Conservation (phyloP, 2,329 filamentous ascomycete genomes). For the Pestalotiopsis sp. region DNA sequence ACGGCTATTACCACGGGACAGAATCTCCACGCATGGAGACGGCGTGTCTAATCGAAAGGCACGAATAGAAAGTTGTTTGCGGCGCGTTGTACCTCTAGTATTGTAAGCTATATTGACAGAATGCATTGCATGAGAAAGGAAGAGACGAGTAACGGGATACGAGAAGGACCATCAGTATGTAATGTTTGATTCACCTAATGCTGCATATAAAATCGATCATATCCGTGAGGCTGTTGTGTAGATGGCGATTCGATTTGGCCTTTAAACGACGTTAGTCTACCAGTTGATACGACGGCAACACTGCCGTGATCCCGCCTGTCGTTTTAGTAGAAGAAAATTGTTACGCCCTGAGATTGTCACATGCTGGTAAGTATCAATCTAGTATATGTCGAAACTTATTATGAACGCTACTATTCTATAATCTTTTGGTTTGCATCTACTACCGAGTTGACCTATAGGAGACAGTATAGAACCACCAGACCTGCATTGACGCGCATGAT, state of each 20-base stretch:
- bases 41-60: constrained; percentile 22
- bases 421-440: not conserved
- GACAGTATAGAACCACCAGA: not conserved
- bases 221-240: not conserved
- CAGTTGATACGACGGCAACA: no score
- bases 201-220: not conserved
- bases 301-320: no score
- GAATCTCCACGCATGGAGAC: constrained; percentile 26
- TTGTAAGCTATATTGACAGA: not conserved
- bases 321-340: no score
- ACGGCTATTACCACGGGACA: constrained; percentile 63
- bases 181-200: not conserved
- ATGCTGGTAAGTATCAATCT: not conserved
- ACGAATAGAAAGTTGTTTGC: not conserved
- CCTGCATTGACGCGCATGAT: not conserved
- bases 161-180: not conserved
- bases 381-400: not conserved
- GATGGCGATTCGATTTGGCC: not conserved
- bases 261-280: no score
- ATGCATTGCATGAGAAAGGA: not conserved
- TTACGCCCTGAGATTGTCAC: not conserved
- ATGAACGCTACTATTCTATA: not conserved
- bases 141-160: not conserved
- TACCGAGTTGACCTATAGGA: not conserved
- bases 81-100: not conserved